Evolutionary conservation across 352 stramenopile genomes (phyloP).

Genomic region (Pythium insidiosum): DNA sequence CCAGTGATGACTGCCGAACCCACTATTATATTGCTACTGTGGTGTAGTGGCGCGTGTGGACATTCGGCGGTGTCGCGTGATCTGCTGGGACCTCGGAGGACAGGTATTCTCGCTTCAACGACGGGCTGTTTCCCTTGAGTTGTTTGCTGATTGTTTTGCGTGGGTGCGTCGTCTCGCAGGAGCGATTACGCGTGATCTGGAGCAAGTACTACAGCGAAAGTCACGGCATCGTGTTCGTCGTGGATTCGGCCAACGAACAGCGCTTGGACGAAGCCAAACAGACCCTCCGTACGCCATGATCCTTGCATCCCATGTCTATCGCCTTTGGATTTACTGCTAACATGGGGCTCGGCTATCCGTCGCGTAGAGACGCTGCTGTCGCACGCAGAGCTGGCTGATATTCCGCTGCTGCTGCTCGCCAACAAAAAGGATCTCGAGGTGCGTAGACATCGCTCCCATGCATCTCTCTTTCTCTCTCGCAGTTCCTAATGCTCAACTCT

Average conservation of each 20-base stretch:
- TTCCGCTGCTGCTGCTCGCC: conserved; percentile 84
- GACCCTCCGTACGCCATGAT: conserved; percentile 70
- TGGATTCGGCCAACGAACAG: conserved; percentile 80
- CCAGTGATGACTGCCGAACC: no score
- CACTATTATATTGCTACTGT: no score
- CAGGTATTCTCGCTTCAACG: no score
- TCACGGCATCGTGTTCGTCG: conserved; percentile 88
- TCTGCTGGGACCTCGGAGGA: conserved; percentile 90
- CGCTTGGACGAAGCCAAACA: conserved; percentile 87
- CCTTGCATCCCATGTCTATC: background rate
- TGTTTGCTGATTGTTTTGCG: no score
- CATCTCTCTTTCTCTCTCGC: background rate
- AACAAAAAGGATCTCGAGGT: conserved; percentile 89
- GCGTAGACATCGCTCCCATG: no score
- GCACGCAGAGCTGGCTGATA: conserved; percentile 63
- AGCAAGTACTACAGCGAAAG: conserved; percentile 93
- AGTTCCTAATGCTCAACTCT: conserved; percentile 4
- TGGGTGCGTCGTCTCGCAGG: no score
- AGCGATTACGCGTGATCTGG: conserved; percentile 86
- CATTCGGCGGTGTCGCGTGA: conserved; percentile 77
- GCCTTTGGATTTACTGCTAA: background rate
- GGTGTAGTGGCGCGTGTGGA: conserved; percentile 78
- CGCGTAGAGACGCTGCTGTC: conserved; percentile 64
- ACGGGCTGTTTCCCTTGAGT: no score
- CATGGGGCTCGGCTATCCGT: background rate